phyloP scores from a whole-genome alignment of 179 eudicot species.

The Camellia oleifera region DNA sequence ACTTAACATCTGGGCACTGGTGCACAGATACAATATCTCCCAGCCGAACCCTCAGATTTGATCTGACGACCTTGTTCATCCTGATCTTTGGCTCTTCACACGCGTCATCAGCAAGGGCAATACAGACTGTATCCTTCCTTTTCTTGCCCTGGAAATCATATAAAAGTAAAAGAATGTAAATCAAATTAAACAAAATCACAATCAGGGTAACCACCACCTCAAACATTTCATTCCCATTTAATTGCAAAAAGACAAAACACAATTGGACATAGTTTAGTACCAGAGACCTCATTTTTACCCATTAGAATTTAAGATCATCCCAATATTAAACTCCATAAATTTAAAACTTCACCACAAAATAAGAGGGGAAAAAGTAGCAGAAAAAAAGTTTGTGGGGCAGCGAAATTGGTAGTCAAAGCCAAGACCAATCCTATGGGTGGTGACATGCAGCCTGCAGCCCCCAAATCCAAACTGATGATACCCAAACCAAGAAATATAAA shows the following conservation, averaged over 20 bases:
- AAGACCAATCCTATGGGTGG: not conserved
- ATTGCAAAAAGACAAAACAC: not conserved
- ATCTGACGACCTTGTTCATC: slow-evolving; percentile 53
- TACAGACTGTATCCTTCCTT: slow-evolving; percentile 49
- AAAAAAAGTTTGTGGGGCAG: not conserved
- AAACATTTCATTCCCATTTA: not conserved
- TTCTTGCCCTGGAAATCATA: slow-evolving; percentile 43
- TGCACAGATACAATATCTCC: slow-evolving; percentile 62
- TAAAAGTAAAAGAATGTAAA: no score
- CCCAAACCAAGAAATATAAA: not conserved
- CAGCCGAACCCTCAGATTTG: slow-evolving; percentile 51
- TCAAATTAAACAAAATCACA: not conserved
- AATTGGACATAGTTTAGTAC: not conserved
- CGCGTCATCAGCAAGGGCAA: slow-evolving; percentile 52
- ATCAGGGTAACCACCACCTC: not conserved
- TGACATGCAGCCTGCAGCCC: not conserved
- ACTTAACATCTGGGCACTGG: slow-evolving; percentile 49
- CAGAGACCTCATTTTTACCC: not conserved
- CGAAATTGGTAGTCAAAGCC: not conserved
- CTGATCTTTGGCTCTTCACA: slow-evolving; percentile 59
- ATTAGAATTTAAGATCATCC: not conserved
- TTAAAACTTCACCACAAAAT: not conserved
- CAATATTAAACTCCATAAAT: not conserved
- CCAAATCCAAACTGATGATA: not conserved
- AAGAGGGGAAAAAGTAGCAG: not conserved